These are phyloP conservation scores for Termitomyces sp. DNA, from an alignment of 768 basidiomycete species.

Conservation along the genomic window DNA sequence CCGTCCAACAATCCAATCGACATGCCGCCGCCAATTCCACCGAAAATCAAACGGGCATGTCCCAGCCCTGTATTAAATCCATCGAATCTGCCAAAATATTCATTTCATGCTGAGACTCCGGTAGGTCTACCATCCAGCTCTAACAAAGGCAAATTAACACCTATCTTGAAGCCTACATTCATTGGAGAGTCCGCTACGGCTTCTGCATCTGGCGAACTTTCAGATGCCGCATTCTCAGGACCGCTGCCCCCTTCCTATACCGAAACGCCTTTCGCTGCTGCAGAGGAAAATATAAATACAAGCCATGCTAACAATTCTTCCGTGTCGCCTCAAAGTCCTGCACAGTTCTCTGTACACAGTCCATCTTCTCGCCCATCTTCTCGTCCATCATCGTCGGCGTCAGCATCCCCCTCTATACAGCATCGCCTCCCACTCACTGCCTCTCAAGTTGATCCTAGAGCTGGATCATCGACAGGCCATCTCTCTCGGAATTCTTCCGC, in stretches of 20 bases:
- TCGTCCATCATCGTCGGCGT: neutral
- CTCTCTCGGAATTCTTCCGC: constrained; percentile 5
- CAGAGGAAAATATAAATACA: neutral
- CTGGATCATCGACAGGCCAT: neutral
- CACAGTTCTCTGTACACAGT: neutral
- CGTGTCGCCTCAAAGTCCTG: neutral
- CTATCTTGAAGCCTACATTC: neutral
- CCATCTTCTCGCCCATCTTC: neutral
- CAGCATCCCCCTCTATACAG: neutral
- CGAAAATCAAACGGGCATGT: neutral
- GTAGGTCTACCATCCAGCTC: neutral
- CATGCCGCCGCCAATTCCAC: neutral
- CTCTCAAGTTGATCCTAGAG: neutral
- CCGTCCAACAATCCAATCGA: neutral
- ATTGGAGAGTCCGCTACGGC: neutral
- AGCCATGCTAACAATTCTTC: neutral
- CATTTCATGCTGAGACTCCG: neutral
- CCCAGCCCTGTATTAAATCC: neutral
- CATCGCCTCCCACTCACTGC: neutral
- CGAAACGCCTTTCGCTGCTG: neutral
- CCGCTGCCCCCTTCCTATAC: constrained; percentile 4
- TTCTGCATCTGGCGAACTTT: neutral
- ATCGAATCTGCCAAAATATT: neutral
- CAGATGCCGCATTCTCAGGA: neutral
- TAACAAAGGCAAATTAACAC: neutral